phyloP scores from a whole-genome alignment of 2,329 filamentous ascomycete genomes.

The Arthrobotrys megalospora region DNA sequence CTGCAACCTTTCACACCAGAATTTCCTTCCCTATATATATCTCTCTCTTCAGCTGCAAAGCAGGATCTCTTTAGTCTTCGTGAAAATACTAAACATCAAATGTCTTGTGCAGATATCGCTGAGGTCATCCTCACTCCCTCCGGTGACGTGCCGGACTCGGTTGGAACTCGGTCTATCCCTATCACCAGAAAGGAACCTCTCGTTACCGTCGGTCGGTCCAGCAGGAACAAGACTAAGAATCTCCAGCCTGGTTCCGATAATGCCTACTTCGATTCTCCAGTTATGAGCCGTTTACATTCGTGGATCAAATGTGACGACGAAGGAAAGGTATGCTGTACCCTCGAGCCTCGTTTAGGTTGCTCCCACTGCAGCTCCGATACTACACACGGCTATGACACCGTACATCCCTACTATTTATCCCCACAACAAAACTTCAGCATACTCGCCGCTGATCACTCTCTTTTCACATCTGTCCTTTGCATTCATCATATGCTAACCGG shows the following conservation, averaged over 20 bases:
- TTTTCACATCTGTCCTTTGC: background rate
- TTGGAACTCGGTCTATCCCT: conserved; percentile 47
- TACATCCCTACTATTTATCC: background rate
- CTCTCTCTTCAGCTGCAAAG: background rate
- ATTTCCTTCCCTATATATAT: background rate
- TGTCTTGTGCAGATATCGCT: conserved; percentile 37
- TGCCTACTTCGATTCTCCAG: conserved; percentile 79
- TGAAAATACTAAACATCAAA: conserved; percentile 31
- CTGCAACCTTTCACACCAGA: background rate
- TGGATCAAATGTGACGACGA: conserved; percentile 66
- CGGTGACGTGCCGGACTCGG: conserved; percentile 41
- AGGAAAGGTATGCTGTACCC: conserved; percentile 41
- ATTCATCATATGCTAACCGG: conserved; percentile 64
- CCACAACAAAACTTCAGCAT: background rate
- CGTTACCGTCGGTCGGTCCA: conserved; percentile 69
- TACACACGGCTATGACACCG: conserved; percentile 8
- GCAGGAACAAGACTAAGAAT: conserved; percentile 68
- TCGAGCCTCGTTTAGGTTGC: conserved; percentile 49
- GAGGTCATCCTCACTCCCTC: conserved; percentile 46
- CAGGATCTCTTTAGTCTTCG: background rate
- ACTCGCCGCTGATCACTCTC: background rate
- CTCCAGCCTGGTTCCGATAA: conserved; percentile 71
- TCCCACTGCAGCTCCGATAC: background rate
- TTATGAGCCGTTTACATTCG: conserved; percentile 80
- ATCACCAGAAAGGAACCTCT: conserved; percentile 37